Base-by-base conservation (phyloP, 768 basidiomycete genomes). In the Rhizopogon rudus region DNA sequence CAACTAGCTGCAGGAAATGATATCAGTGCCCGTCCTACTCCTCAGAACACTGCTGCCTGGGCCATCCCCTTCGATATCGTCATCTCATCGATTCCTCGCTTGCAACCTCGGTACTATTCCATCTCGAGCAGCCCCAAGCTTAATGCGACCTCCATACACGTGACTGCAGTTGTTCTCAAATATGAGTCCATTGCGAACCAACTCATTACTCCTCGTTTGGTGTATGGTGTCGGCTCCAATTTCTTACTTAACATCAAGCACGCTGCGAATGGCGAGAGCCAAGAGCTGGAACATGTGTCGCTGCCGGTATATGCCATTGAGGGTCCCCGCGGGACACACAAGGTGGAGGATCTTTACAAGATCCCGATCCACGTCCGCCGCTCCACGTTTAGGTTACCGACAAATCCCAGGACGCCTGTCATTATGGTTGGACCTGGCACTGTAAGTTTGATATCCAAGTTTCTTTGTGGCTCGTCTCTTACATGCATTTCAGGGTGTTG, bases 361-460 rank as follows among this genome's bases (percentile, higher is more conserved):
- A 84, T 90, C 0, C 97, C 97, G 8, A 80, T 98, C 52, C 97
- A 99, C 65, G 93, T 99, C 57, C 82, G 97, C 53, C 83, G 97
- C 46, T 96, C 93, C 14, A 98, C 96, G 3, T 99, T 99, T 85
- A 81, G 97, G 50, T 76, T 99, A 49, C 97, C 97, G 8, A 98
- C 97, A 16, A 94, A 93, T 69, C 97, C 97, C 37, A 98, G 97
- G 79, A 96, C 91, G 57, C 97, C 97, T 2, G 88, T 99, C 50
- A 92, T 99, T 72, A 98, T 99, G 97, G 84, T 99, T 68, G 97
- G 97, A 41, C 97, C 97, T 58, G 97, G 97, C 52, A 99, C 95
- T 55, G 94, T 96, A 68, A 75, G 91, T 82, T 40, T 40, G 44
- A 33, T 13, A 17, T 28, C 53, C 3, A 25, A 22, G 7, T 13